Conservation (phyloP, 768 basidiomycete genomes). For the Mycena polygramma region DNA sequence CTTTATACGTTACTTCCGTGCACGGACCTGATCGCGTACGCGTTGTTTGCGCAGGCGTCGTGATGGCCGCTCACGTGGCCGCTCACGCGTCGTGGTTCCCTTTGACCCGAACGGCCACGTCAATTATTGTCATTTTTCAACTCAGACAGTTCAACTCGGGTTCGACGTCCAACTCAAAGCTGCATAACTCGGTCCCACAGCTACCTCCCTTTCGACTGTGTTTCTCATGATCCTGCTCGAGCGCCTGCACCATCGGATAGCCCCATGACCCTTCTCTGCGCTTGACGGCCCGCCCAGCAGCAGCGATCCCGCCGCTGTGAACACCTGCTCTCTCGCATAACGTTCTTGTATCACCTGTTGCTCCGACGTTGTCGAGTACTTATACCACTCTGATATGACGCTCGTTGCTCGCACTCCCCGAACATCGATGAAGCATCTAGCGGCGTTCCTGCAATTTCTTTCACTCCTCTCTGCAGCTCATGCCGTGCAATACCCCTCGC, state of each 20-base stretch:
- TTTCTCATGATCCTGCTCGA: not conserved
- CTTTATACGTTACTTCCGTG: not conserved
- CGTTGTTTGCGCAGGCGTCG: not conserved
- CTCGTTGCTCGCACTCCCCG: too few relatives aligned
- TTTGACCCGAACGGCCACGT: not conserved
- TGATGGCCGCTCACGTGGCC: not conserved
- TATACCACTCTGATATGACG: not conserved
- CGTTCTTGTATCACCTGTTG: conserved; percentile 10
- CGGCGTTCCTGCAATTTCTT: not conserved
- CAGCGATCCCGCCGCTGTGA: not conserved
- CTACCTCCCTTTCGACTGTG: too few relatives aligned
- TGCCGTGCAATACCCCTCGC: conserved; percentile 4
- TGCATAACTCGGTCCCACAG: too few relatives aligned
- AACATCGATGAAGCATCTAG: conserved; percentile 5
- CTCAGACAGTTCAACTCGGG: too few relatives aligned
- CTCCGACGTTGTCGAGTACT: not conserved
- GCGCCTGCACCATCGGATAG: not conserved
- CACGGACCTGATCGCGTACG: conserved; percentile 11
- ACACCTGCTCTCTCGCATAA: not conserved
- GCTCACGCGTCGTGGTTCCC: not conserved
- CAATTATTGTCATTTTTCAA: too few relatives aligned
- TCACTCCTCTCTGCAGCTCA: not conserved
- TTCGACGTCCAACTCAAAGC: too few relatives aligned
- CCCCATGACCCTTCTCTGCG: not conserved
- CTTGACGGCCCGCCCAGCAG: not conserved